Percentiles rank a stretch among this genome's conserved stretches.
These are phyloP conservation scores for Leersia perrieri DNA, from an alignment of 176 grass and related monocot genomes.

Conservation along the genomic window DNA sequence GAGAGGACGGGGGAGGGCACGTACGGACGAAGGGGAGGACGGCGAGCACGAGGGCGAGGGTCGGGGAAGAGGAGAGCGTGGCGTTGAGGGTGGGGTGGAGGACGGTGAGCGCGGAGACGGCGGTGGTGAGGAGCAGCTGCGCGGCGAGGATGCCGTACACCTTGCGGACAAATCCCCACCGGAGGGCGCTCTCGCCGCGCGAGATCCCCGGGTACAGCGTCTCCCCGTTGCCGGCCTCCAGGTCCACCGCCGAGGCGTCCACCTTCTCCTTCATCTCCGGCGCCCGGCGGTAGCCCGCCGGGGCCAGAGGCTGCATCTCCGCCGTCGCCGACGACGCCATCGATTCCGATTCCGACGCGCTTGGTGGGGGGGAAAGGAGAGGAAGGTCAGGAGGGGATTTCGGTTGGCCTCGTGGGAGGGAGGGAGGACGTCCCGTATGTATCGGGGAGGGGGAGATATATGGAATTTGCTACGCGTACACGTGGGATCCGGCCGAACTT, in stretches of 20 bases:
- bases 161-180: constrained; percentile 99
- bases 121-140: constrained; percentile 93
- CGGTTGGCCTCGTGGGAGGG: background rate
- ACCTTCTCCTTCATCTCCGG: constrained; percentile 81
- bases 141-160: constrained; percentile 98
- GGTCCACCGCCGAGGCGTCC: constrained; percentile 49
- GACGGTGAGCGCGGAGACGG: constrained; percentile 72
- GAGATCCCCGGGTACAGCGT: constrained; percentile 88
- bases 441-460: background rate
- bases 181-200: constrained; percentile 78
- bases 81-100: constrained; percentile 74
- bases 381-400: constrained; percentile 27
- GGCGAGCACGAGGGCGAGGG: constrained; percentile 56
- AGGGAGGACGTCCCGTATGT: no score
- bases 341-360: background rate
- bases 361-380: background rate
- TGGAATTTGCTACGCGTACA: background rate
- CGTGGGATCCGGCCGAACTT: background rate
- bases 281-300: constrained; percentile 47
- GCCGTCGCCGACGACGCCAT: constrained; percentile 41
- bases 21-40: constrained; percentile 82
- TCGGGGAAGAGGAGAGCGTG: constrained; percentile 57
- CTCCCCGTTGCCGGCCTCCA: constrained; percentile 72
- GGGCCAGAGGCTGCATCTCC: constrained; percentile 67
- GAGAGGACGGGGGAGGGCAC: background rate